These are phyloP conservation scores for Solanum rostratum DNA, from an alignment of 257 asterid genomes.

Conservation along the genomic window DNA sequence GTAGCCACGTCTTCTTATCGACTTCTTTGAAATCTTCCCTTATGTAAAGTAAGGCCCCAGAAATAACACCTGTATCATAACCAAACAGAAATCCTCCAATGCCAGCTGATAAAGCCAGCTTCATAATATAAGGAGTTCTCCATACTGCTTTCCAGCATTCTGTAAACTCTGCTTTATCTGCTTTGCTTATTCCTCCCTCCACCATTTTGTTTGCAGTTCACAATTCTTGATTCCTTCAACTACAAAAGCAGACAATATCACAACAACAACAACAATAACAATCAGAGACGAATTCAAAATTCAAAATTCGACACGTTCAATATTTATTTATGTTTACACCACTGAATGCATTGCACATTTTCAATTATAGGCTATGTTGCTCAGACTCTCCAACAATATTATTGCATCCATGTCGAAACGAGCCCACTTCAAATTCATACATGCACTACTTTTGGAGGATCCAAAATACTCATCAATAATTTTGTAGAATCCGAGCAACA, in stretches of 20 bases:
- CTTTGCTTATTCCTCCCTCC: conserved; percentile 20
- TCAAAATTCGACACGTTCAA: neutral
- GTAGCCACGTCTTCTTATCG: conserved; percentile 25
- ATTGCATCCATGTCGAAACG: neutral
- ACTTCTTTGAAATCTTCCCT: conserved; percentile 23
- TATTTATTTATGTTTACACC: neutral
- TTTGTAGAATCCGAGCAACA: neutral
- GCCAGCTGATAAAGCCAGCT: conserved; percentile 28
- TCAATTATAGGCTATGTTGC: neutral
- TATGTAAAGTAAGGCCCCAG: conserved; percentile 35
- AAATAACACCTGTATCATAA: conserved; percentile 28
- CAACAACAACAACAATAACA: neutral
- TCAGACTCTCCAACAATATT: neutral
- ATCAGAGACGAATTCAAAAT: neutral
- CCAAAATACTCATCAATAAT: neutral
- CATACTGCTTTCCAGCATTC: conserved; percentile 25
- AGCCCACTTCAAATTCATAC: neutral
- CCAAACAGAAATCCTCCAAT: conserved; percentile 32
- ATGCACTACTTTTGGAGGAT: neutral
- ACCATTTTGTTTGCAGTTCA: conserved; percentile 6
- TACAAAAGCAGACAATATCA: neutral
- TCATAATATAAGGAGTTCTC: conserved; percentile 28
- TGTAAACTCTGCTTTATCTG: conserved; percentile 22
- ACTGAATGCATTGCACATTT: neutral
- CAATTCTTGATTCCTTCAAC: neutral